Percentiles rank a stretch among this genome's conserved stretches.
phyloP scores from a whole-genome alignment of 2,329 filamentous ascomycete genomes.

The Aphanoascus verrucosus region DNA sequence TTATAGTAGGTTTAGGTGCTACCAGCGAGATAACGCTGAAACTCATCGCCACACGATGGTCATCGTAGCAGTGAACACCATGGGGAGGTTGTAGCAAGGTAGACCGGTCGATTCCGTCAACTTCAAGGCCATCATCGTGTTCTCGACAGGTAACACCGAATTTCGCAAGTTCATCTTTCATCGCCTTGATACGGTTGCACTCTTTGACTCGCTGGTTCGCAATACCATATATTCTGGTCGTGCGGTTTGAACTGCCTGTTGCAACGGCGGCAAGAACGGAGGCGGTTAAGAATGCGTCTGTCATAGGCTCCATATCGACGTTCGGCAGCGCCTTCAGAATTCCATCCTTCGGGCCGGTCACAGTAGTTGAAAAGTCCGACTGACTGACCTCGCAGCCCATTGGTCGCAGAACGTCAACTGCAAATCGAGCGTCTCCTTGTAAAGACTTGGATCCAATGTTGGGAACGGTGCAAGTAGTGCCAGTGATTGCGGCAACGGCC shows the following conservation, averaged over 20 bases:
- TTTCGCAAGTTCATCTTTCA: slow-evolving; percentile 89
- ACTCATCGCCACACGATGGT: slow-evolving; percentile 96
- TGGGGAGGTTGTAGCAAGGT: slow-evolving; percentile 46
- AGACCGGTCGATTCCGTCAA: slow-evolving; percentile 47
- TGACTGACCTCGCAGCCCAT: slow-evolving; percentile 93
- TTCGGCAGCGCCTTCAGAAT: slow-evolving; percentile 63
- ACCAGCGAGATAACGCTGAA: slow-evolving; percentile 79
- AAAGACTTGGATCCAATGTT: slow-evolving; percentile 90
- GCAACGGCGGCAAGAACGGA: slow-evolving; percentile 87
- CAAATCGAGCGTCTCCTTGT: slow-evolving; percentile 91
- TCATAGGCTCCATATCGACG: slow-evolving; percentile 99
- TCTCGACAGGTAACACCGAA: slow-evolving; percentile 81
- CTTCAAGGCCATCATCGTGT: slow-evolving; percentile 80
- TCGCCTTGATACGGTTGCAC: slow-evolving; percentile 90
- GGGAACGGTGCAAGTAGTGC: slow-evolving; percentile 87
- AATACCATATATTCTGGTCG: slow-evolving; percentile 82
- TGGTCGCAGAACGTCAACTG: slow-evolving; percentile 73
- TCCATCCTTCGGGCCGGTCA: slow-evolving; percentile 73
- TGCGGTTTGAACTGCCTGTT: slow-evolving; percentile 52
- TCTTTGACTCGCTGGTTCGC: slow-evolving; percentile 98
- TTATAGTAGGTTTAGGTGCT: slow-evolving; percentile 58
- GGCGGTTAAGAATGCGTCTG: slow-evolving; percentile 91
- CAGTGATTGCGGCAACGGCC: slow-evolving; percentile 87
- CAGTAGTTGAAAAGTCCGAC: slow-evolving; percentile 74
- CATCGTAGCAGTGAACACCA: slow-evolving; percentile 85